Evolutionary conservation across 352 stramenopile species (phyloP).

Genomic region (Phytophthora brassicae): DNA sequence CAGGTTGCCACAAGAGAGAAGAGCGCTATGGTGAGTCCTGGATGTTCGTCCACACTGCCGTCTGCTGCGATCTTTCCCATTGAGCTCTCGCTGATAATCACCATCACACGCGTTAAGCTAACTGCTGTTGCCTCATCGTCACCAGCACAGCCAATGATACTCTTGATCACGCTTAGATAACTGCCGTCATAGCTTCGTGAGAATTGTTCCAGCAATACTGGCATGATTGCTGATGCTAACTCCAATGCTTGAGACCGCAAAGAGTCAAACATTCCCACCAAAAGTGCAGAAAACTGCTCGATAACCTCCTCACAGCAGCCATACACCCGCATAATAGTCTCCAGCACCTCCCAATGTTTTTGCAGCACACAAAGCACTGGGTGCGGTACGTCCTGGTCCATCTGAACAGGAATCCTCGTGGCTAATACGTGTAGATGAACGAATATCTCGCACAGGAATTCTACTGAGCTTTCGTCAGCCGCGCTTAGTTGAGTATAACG

Average conservation of each 20-base stretch:
- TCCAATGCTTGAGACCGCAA: constrained; percentile 65
- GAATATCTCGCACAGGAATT: constrained; percentile 63
- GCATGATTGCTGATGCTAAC: constrained; percentile 63
- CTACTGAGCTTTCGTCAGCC: constrained; percentile 48
- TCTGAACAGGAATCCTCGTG: constrained; percentile 54
- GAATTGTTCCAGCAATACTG: constrained; percentile 64
- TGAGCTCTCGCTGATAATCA: constrained; percentile 55
- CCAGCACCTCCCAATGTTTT: constrained; percentile 57
- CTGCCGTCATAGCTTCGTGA: constrained; percentile 54
- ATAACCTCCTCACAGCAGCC: constrained; percentile 56
- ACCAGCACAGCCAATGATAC: constrained; percentile 60
- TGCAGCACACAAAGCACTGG: constrained; percentile 59
- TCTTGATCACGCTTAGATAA: constrained; percentile 72
- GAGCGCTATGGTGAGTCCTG: constrained; percentile 47
- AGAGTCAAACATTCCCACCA: constrained; percentile 62
- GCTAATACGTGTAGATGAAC: constrained; percentile 62
- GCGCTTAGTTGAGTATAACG: constrained; percentile 46
- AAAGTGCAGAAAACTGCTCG: constrained; percentile 54
- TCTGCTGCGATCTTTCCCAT: constrained; percentile 56
- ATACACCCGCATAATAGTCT: constrained; percentile 54
- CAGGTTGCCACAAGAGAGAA: constrained; percentile 66
- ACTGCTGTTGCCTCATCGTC: constrained; percentile 57
- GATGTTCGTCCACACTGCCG: constrained; percentile 55
- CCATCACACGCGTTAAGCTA: constrained; percentile 68
- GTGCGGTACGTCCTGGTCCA: constrained; percentile 63